A percentile compares a stretch with the other conserved stretches of the same genome.
These are phyloP conservation scores for Ophiostoma novo-ulmi DNA, from an alignment of 2,329 filamentous ascomycete species.

Conservation along the genomic window DNA sequence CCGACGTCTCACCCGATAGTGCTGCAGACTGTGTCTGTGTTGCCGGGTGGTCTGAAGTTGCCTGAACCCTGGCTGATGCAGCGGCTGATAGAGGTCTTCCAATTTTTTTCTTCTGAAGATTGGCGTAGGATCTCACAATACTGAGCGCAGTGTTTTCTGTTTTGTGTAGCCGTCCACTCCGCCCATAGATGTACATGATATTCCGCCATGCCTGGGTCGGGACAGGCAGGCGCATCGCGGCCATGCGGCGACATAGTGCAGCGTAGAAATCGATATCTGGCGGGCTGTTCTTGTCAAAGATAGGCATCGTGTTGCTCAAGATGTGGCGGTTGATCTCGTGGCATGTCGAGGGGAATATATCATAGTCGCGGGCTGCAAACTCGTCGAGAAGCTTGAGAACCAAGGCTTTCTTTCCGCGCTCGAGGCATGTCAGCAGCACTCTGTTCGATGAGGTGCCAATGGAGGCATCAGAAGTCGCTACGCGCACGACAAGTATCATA, in stretches of 20 bases:
- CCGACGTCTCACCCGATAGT: slow-evolving; percentile 31
- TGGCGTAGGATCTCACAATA: slow-evolving; percentile 39
- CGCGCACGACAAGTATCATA: slow-evolving; percentile 43
- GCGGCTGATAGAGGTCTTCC: neutral
- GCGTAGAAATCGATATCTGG: slow-evolving; percentile 34
- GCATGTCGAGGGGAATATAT: slow-evolving; percentile 31
- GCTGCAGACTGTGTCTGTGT: neutral
- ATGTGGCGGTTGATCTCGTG: slow-evolving; percentile 32
- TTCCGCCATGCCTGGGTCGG: slow-evolving; percentile 41
- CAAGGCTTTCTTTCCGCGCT: slow-evolving; percentile 28
- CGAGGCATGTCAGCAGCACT: slow-evolving; percentile 34
- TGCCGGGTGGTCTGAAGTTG: slow-evolving; percentile 19
- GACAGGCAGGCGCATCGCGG: slow-evolving; percentile 39
- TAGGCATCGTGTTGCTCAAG: slow-evolving; percentile 29
- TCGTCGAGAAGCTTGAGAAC: slow-evolving; percentile 37
- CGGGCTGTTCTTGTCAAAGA: slow-evolving; percentile 27
- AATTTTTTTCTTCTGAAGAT: neutral
- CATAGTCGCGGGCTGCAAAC: slow-evolving; percentile 36
- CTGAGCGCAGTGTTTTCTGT: slow-evolving; percentile 43
- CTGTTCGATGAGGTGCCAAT: slow-evolving; percentile 34
- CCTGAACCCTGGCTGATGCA: neutral
- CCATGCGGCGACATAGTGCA: slow-evolving; percentile 36
- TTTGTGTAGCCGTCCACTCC: slow-evolving; percentile 42
- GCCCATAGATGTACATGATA: slow-evolving; percentile 42
- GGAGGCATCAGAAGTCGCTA: slow-evolving; percentile 34